Evolutionary conservation across 306 rosid genomes (phyloP), one percentile per base, ranked within the genome.

Genomic region (Astragalus membranaceus): DNA sequence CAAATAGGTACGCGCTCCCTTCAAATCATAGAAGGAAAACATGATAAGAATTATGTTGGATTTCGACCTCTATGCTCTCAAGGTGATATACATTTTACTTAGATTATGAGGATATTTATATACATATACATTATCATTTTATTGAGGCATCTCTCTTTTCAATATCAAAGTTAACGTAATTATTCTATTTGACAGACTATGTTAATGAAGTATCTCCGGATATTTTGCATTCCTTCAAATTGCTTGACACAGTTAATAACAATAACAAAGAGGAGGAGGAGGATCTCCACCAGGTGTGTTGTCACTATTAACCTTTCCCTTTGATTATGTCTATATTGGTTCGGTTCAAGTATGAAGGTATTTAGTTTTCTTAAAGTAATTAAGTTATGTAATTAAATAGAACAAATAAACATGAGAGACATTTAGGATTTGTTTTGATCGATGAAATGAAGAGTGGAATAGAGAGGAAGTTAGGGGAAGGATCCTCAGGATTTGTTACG

Each of bases 141-240:
- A n/a, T n/a, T n/a, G n/a, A n/a, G n/a, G n/a, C n/a, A n/a, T n/a
- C n/a, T 23, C 6, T 8, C 29, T 46, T 8, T 39, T 46, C 0
- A 44, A 17, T 15, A n/a, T n/a, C n/a, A 46, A 20, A 60, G 32
- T 46, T 35, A 29, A 62, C 50, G 26, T 30, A 41, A 30, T 50
- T 17, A 35, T 6, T 39, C n/a, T 41, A 41, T 57, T 67, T 60
- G 33, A n/a, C 67, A 80, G 78, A 64, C 13, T 69, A 48, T 73
- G 37, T 74, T 44, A 49, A 29, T 44, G 84, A 73, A 13, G 83
- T 83, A 75, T 72, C 72, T 43, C 79, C 53, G 78, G 80, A 75
- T 67, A 83, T 69, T 50, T 43, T 70, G 76, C 78, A 88, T 74
- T 79, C 72, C 3, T 50, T 78, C 46, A 74, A 84, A 86, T 89